These are phyloP conservation scores for Leavenworthia alabamica DNA, from an alignment of 345 rosid genomes.

Conservation along the genomic window DNA sequence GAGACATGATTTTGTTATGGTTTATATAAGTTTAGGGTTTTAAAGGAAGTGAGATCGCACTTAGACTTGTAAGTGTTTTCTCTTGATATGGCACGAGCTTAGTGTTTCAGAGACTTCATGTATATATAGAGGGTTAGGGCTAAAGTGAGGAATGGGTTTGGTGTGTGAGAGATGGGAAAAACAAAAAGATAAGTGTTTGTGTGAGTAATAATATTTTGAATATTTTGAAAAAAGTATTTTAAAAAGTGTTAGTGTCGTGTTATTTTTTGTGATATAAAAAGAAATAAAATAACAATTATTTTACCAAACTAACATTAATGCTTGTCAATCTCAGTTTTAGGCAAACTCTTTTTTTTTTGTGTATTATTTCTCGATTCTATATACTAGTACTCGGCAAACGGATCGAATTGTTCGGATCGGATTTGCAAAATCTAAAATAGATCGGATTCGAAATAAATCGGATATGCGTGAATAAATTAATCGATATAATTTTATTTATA, in stretches of 20 bases:
- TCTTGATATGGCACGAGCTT: conserved; percentile 28
- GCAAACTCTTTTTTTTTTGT: conserved; percentile 8
- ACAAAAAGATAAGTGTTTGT: conserved; percentile 12
- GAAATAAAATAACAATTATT: conserved; percentile 5
- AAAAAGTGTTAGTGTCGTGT: conserved; percentile 21
- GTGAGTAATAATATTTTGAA: conserved; percentile 27
- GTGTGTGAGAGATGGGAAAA: conserved; percentile 11
- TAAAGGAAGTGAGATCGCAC: conserved; percentile 14
- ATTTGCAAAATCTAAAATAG: no score
- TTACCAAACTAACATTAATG: conserved; percentile 10
- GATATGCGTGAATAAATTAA: no score
- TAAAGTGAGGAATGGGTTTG: conserved; percentile 27
- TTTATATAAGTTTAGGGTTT: background rate
- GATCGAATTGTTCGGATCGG: no score
- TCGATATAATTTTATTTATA: no score
- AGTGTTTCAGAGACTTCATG: conserved; percentile 22
- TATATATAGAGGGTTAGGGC: conserved; percentile 30
- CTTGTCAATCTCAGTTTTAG: conserved; percentile 32
- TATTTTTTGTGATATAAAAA: conserved; percentile 8
- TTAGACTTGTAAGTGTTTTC: conserved; percentile 15
- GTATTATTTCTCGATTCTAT: no score
- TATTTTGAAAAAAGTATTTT: background rate
- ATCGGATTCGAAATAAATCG: no score
- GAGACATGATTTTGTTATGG: conserved; percentile 18
- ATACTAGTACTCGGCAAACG: no score